Conservation (phyloP, 805 yeast genomes). For the Tetrapisispora nanseiensis region DNA sequence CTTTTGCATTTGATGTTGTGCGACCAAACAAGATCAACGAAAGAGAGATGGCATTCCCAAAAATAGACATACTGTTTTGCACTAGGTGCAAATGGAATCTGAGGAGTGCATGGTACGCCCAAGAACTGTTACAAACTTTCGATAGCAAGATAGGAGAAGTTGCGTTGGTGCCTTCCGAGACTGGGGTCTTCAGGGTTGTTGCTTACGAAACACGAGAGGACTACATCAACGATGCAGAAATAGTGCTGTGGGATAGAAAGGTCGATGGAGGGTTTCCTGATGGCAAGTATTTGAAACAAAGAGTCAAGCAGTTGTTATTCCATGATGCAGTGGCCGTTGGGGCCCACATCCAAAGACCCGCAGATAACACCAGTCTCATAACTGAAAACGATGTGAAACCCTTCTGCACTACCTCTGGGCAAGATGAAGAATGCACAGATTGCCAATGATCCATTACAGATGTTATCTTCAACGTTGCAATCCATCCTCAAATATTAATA, state of each 20-base stretch:
- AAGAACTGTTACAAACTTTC: constrained; percentile 79
- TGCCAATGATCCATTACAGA: background rate
- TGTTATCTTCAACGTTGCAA: background rate
- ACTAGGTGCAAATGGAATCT: constrained; percentile 82
- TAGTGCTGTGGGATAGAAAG: constrained; percentile 50
- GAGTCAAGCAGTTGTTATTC: constrained; percentile 41
- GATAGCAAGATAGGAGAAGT: constrained; percentile 47
- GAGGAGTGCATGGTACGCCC: constrained; percentile 80
- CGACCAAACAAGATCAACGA: background rate
- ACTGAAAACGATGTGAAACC: background rate
- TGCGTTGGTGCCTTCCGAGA: constrained; percentile 37
- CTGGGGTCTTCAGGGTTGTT: constrained; percentile 54
- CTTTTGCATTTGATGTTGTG: no score
- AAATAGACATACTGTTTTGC: constrained; percentile 64
- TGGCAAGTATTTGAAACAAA: constrained; percentile 63
- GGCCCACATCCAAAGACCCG: constrained; percentile 11
- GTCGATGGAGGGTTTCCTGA: constrained; percentile 75
- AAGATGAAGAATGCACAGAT: background rate
- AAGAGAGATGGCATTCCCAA: constrained; percentile 37
- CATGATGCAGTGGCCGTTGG: constrained; percentile 14
- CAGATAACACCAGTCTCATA: background rate
- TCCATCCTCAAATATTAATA: no score
- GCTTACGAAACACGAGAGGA: constrained; percentile 25
- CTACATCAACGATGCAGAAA: constrained; percentile 11
- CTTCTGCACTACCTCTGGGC: background rate